These are phyloP conservation scores for Microbotryum violaceum DNA, from an alignment of 1,284 basidiomycete species.

Conservation along the genomic window DNA sequence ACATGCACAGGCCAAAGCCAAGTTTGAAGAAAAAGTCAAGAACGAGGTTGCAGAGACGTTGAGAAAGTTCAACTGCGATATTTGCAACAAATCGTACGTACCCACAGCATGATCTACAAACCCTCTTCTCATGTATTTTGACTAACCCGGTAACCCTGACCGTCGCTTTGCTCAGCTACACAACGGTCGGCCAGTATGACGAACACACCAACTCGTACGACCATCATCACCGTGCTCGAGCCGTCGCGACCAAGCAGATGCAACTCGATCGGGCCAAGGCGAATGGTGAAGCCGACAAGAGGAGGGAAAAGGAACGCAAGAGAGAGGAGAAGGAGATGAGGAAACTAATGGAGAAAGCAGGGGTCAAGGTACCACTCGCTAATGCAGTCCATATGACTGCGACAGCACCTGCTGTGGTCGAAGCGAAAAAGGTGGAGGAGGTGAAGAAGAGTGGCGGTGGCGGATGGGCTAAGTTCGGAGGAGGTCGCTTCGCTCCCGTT, in stretches of 20 bases:
- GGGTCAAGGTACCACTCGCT: not conserved
- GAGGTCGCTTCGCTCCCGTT: not conserved
- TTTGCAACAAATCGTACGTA: slow-evolving; percentile 66
- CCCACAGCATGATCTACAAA: not conserved
- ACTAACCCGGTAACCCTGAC: too few relatives aligned
- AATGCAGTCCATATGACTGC: too few relatives aligned
- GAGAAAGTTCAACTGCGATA: slow-evolving; percentile 63
- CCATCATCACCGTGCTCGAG: slow-evolving; percentile 9
- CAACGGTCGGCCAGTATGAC: slow-evolving; percentile 67
- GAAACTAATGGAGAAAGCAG: slow-evolving; percentile 3
- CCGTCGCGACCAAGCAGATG: slow-evolving; percentile 3
- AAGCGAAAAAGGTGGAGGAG: not conserved
- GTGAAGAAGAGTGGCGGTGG: not conserved
- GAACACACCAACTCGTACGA: slow-evolving; percentile 36
- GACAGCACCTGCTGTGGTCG: not conserved
- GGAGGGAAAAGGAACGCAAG: slow-evolving; percentile 6
- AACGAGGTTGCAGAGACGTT: slow-evolving; percentile 59
- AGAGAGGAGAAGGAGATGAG: slow-evolving; percentile 8
- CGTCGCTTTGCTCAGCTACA: slow-evolving; percentile 43
- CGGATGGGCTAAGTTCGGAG: slow-evolving; percentile 4
- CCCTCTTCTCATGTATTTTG: not conserved
- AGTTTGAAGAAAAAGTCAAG: slow-evolving; percentile 57
- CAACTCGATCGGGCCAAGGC: not conserved
- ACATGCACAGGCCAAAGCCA: slow-evolving; percentile 53
- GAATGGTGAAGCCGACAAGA: slow-evolving; percentile 1